phyloP scores from a whole-genome alignment of 352 stramenopile species.

The Globisporangium lucens region DNA sequence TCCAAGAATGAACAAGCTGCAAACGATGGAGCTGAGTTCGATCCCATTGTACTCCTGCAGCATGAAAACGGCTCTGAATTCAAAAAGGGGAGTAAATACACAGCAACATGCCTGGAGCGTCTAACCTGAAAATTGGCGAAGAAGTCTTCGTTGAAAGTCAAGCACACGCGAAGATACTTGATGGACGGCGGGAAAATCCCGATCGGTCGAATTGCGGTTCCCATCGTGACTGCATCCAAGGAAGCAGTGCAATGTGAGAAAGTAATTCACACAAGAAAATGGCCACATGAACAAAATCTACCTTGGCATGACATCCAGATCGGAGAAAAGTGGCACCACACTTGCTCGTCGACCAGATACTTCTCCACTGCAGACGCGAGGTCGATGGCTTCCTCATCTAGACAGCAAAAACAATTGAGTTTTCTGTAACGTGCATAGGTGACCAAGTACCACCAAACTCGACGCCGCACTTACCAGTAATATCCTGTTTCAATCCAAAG shows the following conservation, averaged over 20 bases:
- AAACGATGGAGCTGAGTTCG: constrained; percentile 22
- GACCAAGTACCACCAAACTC: not conserved
- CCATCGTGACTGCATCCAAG: constrained; percentile 12
- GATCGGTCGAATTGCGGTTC: constrained; percentile 7
- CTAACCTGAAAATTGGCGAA: constrained; percentile 38
- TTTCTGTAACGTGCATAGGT: not conserved
- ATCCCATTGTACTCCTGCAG: constrained; percentile 17
- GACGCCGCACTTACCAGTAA: constrained; percentile 19
- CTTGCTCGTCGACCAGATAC: constrained; percentile 32
- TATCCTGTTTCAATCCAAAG: constrained; percentile 34
- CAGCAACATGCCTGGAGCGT: not conserved
- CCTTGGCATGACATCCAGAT: constrained; percentile 40
- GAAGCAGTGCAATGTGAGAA: constrained; percentile 8
- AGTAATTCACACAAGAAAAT: not conserved
- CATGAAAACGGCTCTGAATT: not conserved
- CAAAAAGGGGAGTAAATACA: too few relatives aligned
- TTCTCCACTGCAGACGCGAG: constrained; percentile 41
- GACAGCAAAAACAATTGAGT: not conserved
- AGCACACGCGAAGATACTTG: constrained; percentile 39
- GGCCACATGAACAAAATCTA: constrained; percentile 9
- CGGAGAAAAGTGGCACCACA: constrained; percentile 33
- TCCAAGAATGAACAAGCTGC: constrained; percentile 28
- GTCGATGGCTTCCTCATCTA: constrained; percentile 56
- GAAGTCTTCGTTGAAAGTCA: constrained; percentile 39
- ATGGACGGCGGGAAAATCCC: constrained; percentile 4